Conservation (phyloP, 2,329 filamentous ascomycete genomes). For the Reticulascus tulasneorum region DNA sequence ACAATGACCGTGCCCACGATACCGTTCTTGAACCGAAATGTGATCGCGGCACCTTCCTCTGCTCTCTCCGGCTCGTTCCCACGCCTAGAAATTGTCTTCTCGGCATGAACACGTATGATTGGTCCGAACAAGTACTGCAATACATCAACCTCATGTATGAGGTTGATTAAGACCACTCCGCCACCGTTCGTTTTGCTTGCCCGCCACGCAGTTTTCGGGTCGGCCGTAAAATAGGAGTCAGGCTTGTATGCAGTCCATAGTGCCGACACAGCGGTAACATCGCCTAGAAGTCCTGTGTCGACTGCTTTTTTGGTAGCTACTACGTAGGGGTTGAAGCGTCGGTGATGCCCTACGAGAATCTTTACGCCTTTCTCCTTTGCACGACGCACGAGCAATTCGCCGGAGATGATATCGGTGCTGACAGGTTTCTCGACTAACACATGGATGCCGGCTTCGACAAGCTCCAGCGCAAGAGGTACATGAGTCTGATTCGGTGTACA, state of each 20-base stretch:
- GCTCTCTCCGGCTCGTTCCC: constrained; percentile 42
- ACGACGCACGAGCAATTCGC: constrained; percentile 24
- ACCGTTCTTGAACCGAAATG: constrained; percentile 48
- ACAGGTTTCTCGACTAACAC: constrained; percentile 57
- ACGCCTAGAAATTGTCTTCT: constrained; percentile 39
- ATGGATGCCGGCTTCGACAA: constrained; percentile 45
- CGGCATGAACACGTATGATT: constrained; percentile 46
- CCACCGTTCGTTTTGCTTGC: constrained; percentile 29
- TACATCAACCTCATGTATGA: constrained; percentile 58
- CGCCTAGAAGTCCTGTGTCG: constrained; percentile 35
- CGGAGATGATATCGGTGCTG: constrained; percentile 34
- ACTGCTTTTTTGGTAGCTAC: constrained; percentile 43
- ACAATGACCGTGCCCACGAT: constrained; percentile 54
- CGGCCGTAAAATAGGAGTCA: constrained; percentile 41
- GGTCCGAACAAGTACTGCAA: constrained; percentile 53
- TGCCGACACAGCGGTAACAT: constrained; percentile 47
- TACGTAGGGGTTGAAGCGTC: constrained; percentile 56
- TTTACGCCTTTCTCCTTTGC: constrained; percentile 27
- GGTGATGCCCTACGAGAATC: constrained; percentile 54
- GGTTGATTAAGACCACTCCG: constrained; percentile 52
- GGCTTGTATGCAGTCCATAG: constrained; percentile 53
- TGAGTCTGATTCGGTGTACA: constrained; percentile 59
- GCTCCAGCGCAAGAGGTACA: constrained; percentile 42
- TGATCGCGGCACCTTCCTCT: constrained; percentile 54
- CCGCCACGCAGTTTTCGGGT: constrained; percentile 36